Evolutionary conservation across 2,329 filamentous ascomycete genomes (phyloP), one percentile per base, ranked within the genome.

Genomic region (Monosporascus sp.): DNA sequence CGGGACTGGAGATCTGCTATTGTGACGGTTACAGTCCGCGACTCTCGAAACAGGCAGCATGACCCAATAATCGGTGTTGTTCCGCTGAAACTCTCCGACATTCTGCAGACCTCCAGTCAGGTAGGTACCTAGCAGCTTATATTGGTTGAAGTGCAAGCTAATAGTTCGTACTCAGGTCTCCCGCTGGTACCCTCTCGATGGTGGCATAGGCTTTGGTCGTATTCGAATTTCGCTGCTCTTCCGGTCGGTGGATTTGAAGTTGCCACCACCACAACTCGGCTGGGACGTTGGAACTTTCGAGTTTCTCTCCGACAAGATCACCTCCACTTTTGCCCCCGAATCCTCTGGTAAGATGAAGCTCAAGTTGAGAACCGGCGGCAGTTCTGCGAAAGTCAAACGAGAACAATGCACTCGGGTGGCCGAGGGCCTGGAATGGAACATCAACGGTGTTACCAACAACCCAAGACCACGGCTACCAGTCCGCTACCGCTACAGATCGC

Each of bases 201-300:
- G 93, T 22, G 94, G 94, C 11, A 86, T 97, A 58, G 89, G 94
- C 1, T 97, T 94, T 59, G 94, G 94, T 40, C 87, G 93, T 7
- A 81, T 96, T 55, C 87, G 92, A 41, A 88, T 99, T 60, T 96
- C 91, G 1, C 72, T 97, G 3, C 79, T 97, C 3, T 96, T 97
- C 81, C 86, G 93, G 27, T 92, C 89, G 27, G 83, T 97, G 44
- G 92, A 96, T 69, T 87, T 93, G 51, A 85, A 85, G 46, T 78
- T 97, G 1, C 92, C 92, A n/a, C 88, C 88, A 0, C 75, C 85
- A 41, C 88, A 96, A 70, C 80, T 97, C 5, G 91, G 93, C 9
- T 97, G 93, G 89, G 91, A 97, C 56, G 89, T 97, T 44, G 94
- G 94, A 37, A 96, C 93, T 0, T 96, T 97, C 65, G 88, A 96